Evolutionary conservation across 768 basidiomycete genomes (phyloP).

Genomic region (Tylopilus subfusipes): DNA sequence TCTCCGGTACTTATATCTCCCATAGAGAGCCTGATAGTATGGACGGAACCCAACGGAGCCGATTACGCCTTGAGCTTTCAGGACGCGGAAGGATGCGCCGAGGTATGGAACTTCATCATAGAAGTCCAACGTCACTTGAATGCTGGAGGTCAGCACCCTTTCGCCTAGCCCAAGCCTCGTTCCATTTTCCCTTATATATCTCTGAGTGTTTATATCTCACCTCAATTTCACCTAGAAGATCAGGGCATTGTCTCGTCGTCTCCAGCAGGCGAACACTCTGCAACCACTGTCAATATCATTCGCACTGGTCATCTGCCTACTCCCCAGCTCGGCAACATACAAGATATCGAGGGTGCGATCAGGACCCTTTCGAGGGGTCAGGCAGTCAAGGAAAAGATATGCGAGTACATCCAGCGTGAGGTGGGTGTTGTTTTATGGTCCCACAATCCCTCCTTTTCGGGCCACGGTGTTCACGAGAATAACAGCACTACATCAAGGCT

Average conservation of each 20-base stretch:
- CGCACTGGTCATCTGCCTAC: constrained; percentile 71
- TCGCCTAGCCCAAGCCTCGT: constrained; percentile 14
- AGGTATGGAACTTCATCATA: constrained; percentile 96
- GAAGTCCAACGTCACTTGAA: constrained; percentile 88
- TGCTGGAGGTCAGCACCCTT: constrained; percentile 46
- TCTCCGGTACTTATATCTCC: constrained; percentile 13
- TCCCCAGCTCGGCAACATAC: constrained; percentile 73
- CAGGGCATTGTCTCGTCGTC: constrained; percentile 53
- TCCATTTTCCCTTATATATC: constrained; percentile 9
- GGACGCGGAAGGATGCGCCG: constrained; percentile 89
- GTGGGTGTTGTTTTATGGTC: constrained; percentile 41
- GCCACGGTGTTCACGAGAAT: constrained; percentile 3
- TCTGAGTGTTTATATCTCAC: constrained; percentile 19
- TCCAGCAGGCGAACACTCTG: constrained; percentile 57
- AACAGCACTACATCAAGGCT: constrained; percentile 81
- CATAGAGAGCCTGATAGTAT: constrained; percentile 94
- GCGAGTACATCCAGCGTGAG: constrained; percentile 83
- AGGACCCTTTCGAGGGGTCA: constrained; percentile 72
- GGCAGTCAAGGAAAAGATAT: constrained; percentile 75
- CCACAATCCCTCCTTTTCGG: neutral
- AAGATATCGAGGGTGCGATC: constrained; percentile 75
- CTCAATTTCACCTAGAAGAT: constrained; percentile 38
- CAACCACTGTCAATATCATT: constrained; percentile 62
- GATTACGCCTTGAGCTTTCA: constrained; percentile 98
- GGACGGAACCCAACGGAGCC: constrained; percentile 93